Evolutionary conservation across 1,284 basidiomycete species (phyloP), one percentile per base, ranked within the genome.

Genomic region (Cutaneotrichosporon spelunceum): DNA sequence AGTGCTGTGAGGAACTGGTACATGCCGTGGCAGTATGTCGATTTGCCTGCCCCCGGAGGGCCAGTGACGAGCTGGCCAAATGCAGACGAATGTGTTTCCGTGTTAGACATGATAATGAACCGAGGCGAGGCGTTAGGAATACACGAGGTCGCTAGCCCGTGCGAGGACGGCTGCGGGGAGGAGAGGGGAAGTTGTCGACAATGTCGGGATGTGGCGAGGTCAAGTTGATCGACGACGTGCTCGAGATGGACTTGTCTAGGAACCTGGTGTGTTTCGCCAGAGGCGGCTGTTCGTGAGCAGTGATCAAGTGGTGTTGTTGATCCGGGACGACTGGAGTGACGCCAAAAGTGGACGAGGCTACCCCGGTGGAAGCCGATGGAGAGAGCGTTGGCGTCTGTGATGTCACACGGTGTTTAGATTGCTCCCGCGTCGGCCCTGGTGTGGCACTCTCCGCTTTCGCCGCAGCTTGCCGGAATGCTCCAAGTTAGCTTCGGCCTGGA

Each of bases 21-120:
- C 82, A 95, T 90, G 52, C 93, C 93, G 72, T 91, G 86, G 78
- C 91, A 93, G 75, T 96, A 96, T 0, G 93, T 96, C 1, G 91
- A 90, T 82, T 96, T 97, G 26, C 93, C 93, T 44, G 89, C 89
- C 10, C 93, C 93, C 21, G 93, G 93, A 19, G 93, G 89, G 16
- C 93, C 93, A 64, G 91, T 91, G 55, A 97, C 90, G 57, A 94
- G 61, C 65, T 78, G 76, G 2, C 76, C 76, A 50, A 78, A 78
- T 6, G 76, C 76, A 36, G 66, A 68, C 13, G 64, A 57, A 57
- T 76, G 75, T 16, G 6, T 21, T 14, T 29, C 26, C 26, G 27
- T 30, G 42, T n/a, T 71, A 64, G 56, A 69, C 45, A 14, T 14
- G 23, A 47, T 47, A 14, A n/a, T 30, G 16, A 26, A 30, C 5